These are phyloP conservation scores for Grifola frondosa DNA, from an alignment of 1,284 basidiomycete genomes.

Conservation along the genomic window DNA sequence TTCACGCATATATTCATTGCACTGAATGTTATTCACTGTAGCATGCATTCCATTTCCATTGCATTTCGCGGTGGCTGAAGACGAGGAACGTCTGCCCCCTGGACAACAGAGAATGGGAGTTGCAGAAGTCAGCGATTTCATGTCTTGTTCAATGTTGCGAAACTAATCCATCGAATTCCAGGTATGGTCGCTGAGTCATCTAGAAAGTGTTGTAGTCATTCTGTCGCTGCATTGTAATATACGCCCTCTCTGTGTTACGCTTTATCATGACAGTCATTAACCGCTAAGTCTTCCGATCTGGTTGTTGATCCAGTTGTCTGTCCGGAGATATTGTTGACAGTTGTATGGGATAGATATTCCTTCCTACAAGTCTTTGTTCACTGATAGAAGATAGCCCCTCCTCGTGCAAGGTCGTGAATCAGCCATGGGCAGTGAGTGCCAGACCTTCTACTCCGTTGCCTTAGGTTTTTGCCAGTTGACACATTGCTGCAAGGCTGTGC, in stretches of 20 bases:
- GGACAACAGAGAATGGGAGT: constrained; percentile 95
- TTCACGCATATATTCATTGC: neutral
- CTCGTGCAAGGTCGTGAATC: no score
- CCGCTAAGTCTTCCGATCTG: no score
- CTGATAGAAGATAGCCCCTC: no score
- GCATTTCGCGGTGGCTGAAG: constrained; percentile 99
- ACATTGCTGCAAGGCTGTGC: no score
- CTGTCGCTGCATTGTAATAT: constrained; percentile 14
- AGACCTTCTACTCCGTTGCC: no score
- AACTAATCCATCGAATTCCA: neutral
- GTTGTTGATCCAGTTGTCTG: no score
- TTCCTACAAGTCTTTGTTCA: no score
- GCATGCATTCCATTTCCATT: constrained; percentile 99
- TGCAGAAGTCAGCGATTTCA: constrained; percentile 96
- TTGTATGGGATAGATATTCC: no score
- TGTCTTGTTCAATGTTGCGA: constrained; percentile 27
- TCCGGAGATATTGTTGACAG: no score
- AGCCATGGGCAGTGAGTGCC: no score
- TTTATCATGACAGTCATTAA: no score
- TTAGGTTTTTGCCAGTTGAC: no score
- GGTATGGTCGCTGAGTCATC: constrained; percentile 19
- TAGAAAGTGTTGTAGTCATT: constrained; percentile 8
- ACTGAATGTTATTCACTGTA: constrained; percentile 33
- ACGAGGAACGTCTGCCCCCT: constrained; percentile 98
- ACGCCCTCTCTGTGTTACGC: constrained; percentile 9